Percentiles rank a stretch among this genome's conserved stretches.
Conservation (phyloP, 2,329 filamentous ascomycete species). For the Arthroderma sp. region DNA sequence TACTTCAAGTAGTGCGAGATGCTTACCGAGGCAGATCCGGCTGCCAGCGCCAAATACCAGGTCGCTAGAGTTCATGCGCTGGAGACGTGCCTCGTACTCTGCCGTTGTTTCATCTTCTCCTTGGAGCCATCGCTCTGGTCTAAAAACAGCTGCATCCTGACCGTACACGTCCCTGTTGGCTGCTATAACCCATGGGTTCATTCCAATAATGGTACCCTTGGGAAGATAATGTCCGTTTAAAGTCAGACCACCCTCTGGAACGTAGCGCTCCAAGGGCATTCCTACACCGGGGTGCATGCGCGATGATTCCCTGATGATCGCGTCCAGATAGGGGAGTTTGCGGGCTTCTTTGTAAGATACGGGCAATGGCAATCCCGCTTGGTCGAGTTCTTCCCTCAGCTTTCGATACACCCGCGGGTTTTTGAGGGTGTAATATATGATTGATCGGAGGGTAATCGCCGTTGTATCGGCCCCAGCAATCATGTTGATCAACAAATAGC, state of each 20-base stretch:
- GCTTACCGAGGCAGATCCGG: constrained; percentile 38
- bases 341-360: constrained; percentile 59
- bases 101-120: constrained; percentile 9
- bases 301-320: constrained; percentile 65
- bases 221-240: constrained; percentile 50
- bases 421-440: constrained; percentile 63
- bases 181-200: constrained; percentile 63
- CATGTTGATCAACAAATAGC: constrained; percentile 45
- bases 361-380: constrained; percentile 34
- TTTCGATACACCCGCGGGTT: constrained; percentile 32
- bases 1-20: constrained; percentile 16
- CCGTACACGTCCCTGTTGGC: constrained; percentile 56
- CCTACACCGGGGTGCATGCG: constrained; percentile 62
- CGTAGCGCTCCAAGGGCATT: constrained; percentile 58
- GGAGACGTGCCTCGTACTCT: too few species aligned
- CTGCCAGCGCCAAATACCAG: constrained; percentile 37
- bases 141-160: constrained; percentile 46
- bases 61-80: not conserved
- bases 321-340: constrained; percentile 61
- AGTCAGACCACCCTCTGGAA: constrained; percentile 50
- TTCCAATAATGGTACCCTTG: constrained; percentile 61
- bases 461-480: constrained; percentile 64
- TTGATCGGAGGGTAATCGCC: constrained; percentile 55
- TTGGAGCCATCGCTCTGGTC: constrained; percentile 40
- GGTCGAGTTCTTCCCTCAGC: constrained; percentile 31